phyloP scores from a whole-genome alignment of 2,329 filamentous ascomycete genomes.

The Fonsecaea monophora region DNA sequence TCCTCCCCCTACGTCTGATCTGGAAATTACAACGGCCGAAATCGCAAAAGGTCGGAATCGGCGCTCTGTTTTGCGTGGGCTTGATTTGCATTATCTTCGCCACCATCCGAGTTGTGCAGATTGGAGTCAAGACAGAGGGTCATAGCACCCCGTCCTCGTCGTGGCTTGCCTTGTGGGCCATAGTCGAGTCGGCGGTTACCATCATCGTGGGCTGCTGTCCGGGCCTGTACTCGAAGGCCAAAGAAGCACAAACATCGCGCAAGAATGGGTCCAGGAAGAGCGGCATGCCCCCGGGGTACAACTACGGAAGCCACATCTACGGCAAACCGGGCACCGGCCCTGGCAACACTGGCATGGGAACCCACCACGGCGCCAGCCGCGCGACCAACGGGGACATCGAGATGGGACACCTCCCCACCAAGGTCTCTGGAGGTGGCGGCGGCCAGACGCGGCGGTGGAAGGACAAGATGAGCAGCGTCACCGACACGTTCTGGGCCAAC shows the following conservation, averaged over 20 bases:
- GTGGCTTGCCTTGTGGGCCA: slow-evolving; percentile 15
- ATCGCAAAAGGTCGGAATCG: slow-evolving; percentile 12
- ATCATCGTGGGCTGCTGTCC: slow-evolving; percentile 17
- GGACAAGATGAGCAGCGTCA: slow-evolving; percentile 7
- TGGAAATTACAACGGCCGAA: slow-evolving; percentile 16
- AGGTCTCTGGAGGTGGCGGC: not conserved
- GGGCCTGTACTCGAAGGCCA: slow-evolving; percentile 16
- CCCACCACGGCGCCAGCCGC: not conserved
- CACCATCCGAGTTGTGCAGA: slow-evolving; percentile 18
- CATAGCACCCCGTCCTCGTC: slow-evolving; percentile 13
- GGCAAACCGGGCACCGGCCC: slow-evolving; percentile 6
- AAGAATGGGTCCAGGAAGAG: slow-evolving; percentile 14
- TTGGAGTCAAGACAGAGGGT: slow-evolving; percentile 14
- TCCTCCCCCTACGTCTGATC: slow-evolving; percentile 17
- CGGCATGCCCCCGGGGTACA: not conserved
- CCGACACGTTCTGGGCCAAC: slow-evolving; percentile 8
- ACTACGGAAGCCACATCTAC: slow-evolving; percentile 11
- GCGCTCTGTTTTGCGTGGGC: slow-evolving; percentile 16
- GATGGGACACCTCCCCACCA: slow-evolving; percentile 6
- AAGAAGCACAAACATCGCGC: slow-evolving; percentile 13
- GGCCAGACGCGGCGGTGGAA: not conserved
- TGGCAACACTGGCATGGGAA: not conserved
- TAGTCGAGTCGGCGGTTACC: slow-evolving; percentile 5
- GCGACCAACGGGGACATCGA: not conserved
- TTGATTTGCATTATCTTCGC: slow-evolving; percentile 16